phyloP scores from a whole-genome alignment of 768 basidiomycete genomes.

The Tulasnella sp. region DNA sequence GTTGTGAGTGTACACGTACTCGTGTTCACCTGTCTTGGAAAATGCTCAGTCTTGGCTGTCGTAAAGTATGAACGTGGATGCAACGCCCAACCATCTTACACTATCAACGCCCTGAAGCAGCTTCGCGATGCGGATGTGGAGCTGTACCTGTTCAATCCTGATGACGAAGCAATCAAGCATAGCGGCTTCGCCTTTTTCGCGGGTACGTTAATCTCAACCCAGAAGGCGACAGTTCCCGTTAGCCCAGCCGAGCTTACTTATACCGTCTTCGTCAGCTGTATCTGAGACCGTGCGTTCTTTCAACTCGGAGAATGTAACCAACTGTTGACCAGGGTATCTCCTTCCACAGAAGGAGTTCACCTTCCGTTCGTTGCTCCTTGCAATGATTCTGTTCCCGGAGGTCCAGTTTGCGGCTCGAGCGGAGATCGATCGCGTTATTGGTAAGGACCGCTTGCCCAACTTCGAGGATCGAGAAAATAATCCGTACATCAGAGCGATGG shows the following conservation, averaged over 20 bases:
- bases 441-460: slow-evolving; percentile 26
- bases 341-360: neutral
- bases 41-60: too few species aligned
- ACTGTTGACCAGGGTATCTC: neutral
- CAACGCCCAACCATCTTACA: neutral
- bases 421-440: slow-evolving; percentile 30
- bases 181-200: neutral
- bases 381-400: neutral
- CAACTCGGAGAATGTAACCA: neutral
- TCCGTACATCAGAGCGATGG: slow-evolving; percentile 29
- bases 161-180: neutral
- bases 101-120: neutral
- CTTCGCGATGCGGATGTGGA: neutral
- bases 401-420: slow-evolving; percentile 23
- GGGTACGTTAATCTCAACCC: neutral
- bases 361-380: neutral
- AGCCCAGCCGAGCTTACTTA: neutral
- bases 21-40: too few species aligned
- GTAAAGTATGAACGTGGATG: neutral
- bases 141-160: neutral
- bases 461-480: slow-evolving; percentile 26
- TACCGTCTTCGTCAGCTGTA: neutral
- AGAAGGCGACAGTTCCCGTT: too few species aligned
- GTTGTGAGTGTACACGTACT: too few species aligned
- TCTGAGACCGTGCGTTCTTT: neutral